Percentiles rank a stretch among this genome's conserved stretches.
These are phyloP conservation scores for Eustoma russellianum DNA, from an alignment of 257 asterid species.

Conservation along the genomic window DNA sequence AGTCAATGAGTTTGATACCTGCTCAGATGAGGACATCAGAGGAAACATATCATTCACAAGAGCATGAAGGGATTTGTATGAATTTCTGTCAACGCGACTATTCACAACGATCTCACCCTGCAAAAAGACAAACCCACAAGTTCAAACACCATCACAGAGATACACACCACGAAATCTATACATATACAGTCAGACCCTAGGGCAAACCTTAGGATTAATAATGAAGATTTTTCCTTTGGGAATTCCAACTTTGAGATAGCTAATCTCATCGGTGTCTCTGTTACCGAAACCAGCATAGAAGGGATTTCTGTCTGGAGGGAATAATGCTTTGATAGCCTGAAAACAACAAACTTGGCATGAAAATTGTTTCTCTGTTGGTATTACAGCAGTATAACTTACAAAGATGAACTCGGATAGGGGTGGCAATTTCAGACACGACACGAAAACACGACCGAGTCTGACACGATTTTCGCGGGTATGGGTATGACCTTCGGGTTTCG, in stretches of 20 bases:
- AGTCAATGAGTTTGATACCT: conserved; percentile 28
- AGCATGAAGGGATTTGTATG: conserved; percentile 59
- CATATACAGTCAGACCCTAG: conserved; percentile 2
- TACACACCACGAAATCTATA: not conserved
- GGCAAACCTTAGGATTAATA: conserved; percentile 78
- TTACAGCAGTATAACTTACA: too few relatives aligned
- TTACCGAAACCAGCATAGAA: conserved; percentile 99
- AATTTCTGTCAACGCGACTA: conserved; percentile 54
- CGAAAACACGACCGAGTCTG: too few relatives aligned
- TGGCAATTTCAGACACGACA: too few relatives aligned
- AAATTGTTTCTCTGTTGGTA: too few relatives aligned
- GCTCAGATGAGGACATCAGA: conserved; percentile 41
- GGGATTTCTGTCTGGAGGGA: conserved; percentile 76
- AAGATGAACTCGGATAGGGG: too few relatives aligned
- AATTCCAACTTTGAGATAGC: conserved; percentile 92
- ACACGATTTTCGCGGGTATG: too few relatives aligned
- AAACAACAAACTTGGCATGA: not conserved
- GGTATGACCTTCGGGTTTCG: too few relatives aligned
- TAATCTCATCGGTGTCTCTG: conserved; percentile 88
- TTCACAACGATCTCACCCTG: conserved; percentile 93
- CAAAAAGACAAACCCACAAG: not conserved
- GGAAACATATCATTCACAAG: conserved; percentile 90
- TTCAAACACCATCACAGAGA: conserved; percentile 1
- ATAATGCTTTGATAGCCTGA: conserved; percentile 72
- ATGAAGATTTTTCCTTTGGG: conserved; percentile 88